Percentiles rank a stretch among this genome's conserved stretches.
These are phyloP conservation scores for Eucalyptus paniculata DNA, from an alignment of 345 rosid species.

Conservation along the genomic window DNA sequence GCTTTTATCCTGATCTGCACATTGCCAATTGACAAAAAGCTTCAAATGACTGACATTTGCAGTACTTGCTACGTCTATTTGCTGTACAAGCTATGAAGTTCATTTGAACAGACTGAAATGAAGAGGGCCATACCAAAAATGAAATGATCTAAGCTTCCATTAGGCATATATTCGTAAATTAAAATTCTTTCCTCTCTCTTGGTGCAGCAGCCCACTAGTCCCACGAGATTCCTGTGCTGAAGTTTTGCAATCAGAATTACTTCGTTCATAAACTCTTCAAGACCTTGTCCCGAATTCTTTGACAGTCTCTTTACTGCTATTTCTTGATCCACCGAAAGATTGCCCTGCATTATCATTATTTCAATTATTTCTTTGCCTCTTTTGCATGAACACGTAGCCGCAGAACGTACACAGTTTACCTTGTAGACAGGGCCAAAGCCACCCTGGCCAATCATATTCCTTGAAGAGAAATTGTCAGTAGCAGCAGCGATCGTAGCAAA, in stretches of 20 bases:
- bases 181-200: slow-evolving; percentile 17
- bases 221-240: slow-evolving; percentile 49
- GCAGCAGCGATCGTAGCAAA: slow-evolving; percentile 26
- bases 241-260: slow-evolving; percentile 30
- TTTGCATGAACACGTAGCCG: background rate
- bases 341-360: slow-evolving; percentile 12
- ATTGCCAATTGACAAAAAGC: background rate
- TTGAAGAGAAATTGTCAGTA: slow-evolving; percentile 16
- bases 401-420: background rate
- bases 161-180: slow-evolving; percentile 29
- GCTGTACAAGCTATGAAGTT: background rate
- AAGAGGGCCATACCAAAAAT: slow-evolving; percentile 21
- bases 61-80: background rate
- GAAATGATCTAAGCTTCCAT: slow-evolving; percentile 22
- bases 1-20: slow-evolving; percentile 12
- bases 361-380: background rate
- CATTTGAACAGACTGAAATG: background rate
- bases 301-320: slow-evolving; percentile 36
- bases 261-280: slow-evolving; percentile 22
- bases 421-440: slow-evolving; percentile 43
- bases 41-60: background rate
- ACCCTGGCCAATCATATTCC: slow-evolving; percentile 36
- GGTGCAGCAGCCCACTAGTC: slow-evolving; percentile 29
- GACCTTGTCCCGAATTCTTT: slow-evolving; percentile 23
- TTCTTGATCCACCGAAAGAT: slow-evolving; percentile 21